These are phyloP conservation scores for Luffa aegyptiaca DNA, from an alignment of 306 rosid genomes.

Conservation along the genomic window DNA sequence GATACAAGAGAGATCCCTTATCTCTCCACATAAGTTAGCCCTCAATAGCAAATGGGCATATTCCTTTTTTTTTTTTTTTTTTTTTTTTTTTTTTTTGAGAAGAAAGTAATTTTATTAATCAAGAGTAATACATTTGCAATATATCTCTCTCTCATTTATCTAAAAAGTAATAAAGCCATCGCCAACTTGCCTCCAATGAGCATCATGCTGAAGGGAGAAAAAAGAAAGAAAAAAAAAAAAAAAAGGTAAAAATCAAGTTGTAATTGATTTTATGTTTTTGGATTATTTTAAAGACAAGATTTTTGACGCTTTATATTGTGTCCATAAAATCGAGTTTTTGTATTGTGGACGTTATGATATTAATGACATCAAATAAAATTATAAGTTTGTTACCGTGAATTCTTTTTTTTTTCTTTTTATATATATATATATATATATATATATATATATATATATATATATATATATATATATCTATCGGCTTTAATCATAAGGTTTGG, in stretches of 20 bases:
- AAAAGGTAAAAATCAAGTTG: not conserved
- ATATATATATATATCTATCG: no score
- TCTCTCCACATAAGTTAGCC: not conserved
- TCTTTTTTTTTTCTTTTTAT: no score
- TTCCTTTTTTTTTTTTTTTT: no score
- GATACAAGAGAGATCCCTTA: not conserved
- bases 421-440: no score
- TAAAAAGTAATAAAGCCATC: not conserved
- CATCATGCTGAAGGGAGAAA: not conserved
- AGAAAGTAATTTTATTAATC: no score
- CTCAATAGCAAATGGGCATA: not conserved
- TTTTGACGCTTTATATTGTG: not conserved
- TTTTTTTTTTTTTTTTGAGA: no score
- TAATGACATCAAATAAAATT: not conserved
- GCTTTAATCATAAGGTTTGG: no score
- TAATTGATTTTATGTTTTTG: not conserved
- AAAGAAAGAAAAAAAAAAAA: no score
- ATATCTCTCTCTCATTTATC: not conserved
- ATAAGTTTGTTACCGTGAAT: no score
- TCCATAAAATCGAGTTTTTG: not conserved
- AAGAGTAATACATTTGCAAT: no score
- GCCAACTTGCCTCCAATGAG: not conserved
- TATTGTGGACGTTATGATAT: not conserved
- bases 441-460: no score
- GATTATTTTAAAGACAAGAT: not conserved